These are phyloP conservation scores for Fusarium metavorans DNA, from an alignment of 2,329 filamentous ascomycete species.

Conservation along the genomic window DNA sequence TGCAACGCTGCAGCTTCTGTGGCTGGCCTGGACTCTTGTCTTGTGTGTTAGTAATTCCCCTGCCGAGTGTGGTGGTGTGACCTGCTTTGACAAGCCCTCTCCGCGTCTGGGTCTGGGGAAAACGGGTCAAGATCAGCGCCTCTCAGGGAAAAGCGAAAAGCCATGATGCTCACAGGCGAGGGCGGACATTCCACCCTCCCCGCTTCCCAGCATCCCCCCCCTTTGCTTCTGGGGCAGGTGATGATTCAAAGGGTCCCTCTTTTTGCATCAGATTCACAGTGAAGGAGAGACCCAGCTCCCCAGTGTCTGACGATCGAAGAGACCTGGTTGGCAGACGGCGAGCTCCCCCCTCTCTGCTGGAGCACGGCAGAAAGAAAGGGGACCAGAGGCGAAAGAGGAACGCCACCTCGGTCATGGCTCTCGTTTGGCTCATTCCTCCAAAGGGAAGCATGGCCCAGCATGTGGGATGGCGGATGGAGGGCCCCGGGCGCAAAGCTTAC, in stretches of 20 bases:
- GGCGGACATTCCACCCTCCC: constrained; percentile 4
- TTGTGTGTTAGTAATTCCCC: constrained; percentile 29
- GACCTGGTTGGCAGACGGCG: constrained; percentile 20
- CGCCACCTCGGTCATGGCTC: constrained; percentile 38
- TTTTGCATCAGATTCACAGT: not conserved
- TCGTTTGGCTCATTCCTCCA: constrained; percentile 27
- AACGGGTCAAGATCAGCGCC: constrained; percentile 25
- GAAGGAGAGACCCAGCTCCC: not conserved
- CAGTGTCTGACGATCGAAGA: constrained; percentile 27
- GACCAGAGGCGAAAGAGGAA: constrained; percentile 14
- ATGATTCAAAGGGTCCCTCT: not conserved
- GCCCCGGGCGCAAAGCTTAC: constrained; percentile 30
- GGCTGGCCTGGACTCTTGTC: constrained; percentile 27
- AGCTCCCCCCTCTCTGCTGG: not conserved
- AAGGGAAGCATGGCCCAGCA: constrained; percentile 26
- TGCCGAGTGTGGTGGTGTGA: constrained; percentile 39
- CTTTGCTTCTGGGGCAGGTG: not conserved
- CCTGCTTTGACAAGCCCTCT: constrained; percentile 28
- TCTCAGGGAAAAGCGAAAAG: not conserved
- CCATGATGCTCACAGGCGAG: constrained; percentile 32
- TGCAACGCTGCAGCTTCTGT: constrained; percentile 25
- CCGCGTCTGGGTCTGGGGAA: constrained; percentile 14
- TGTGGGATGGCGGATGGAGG: constrained; percentile 19
- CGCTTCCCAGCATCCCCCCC: not conserved
- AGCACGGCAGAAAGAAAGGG: not conserved